Evolutionary conservation across 805 yeast species (phyloP).

Genomic region (Teunomyces panamensis): DNA sequence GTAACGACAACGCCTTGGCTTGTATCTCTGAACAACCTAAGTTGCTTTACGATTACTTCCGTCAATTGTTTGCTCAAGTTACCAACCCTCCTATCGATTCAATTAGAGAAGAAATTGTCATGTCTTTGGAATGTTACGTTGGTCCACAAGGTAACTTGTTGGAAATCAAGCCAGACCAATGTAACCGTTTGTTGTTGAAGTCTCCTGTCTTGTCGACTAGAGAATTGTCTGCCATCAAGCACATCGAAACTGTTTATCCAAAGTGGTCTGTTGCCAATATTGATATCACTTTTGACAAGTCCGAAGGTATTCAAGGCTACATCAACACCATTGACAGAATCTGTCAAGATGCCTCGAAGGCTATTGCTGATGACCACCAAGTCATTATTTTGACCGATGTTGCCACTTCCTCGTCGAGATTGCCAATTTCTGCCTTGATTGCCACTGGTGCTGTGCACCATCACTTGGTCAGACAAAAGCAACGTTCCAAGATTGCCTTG

Average conservation of each 20-base stretch:
- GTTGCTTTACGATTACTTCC: slow-evolving; percentile 86
- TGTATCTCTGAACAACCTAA: slow-evolving; percentile 93
- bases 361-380: slow-evolving; percentile 73
- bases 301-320: slow-evolving; percentile 85
- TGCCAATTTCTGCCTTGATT: slow-evolving; percentile 81
- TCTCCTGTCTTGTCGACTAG: slow-evolving; percentile 77
- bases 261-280: slow-evolving; percentile 79
- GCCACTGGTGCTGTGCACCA: slow-evolving; percentile 98
- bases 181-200: slow-evolving; percentile 78
- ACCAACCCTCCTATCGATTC: slow-evolving; percentile 99
- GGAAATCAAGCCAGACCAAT: slow-evolving; percentile 89
- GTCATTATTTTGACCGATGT: slow-evolving; percentile 77
- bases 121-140: slow-evolving; percentile 94
- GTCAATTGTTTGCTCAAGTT: slow-evolving; percentile 96
- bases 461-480: slow-evolving; percentile 91
- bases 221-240: slow-evolving; percentile 72
- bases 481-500: slow-evolving; percentile 91
- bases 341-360: slow-evolving; percentile 82
- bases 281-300: slow-evolving; percentile 83
- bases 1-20: slow-evolving; percentile 94
- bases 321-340: slow-evolving; percentile 79
- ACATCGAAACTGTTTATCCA: slow-evolving; percentile 74
- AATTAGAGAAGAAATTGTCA: slow-evolving; percentile 91
- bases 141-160: slow-evolving; percentile 98
- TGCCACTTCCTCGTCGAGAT: slow-evolving; percentile 53